Base-by-base conservation (phyloP, 2,329 filamentous ascomycete genomes). In the Xylariaceae sp. region DNA sequence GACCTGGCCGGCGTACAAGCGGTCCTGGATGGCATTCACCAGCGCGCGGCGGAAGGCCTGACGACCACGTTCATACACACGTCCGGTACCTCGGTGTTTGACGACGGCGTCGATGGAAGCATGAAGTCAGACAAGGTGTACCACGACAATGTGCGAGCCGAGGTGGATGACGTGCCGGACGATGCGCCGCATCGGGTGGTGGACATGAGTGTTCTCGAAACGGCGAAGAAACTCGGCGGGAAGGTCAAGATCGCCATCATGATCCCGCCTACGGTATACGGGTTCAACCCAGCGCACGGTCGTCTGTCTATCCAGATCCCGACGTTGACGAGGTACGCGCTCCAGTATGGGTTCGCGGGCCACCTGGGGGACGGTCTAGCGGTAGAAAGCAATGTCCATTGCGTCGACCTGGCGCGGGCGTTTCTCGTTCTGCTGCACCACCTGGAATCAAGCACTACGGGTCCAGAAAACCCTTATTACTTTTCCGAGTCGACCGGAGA, bases 21-120 rank as follows among this genome's bases (percentile, higher is more conserved):
- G 13, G 60, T 76, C 11, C 53, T 74, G 3, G 61, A 64, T 9
- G 72, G 69, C 6, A 52, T 75, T 38, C 49, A 61, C 36, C 49
- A 64, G 39, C 63, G 69, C 7, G 62, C 67, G 2, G 47, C 55
- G 2, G 49, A 63, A 26, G 60, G 59, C 9, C 60, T 65, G 19
- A 43, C 43, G 18, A 70, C 68, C 15, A 69, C 70, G 44, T 76
- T 64, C 59, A 72, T 74, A 42, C 72, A 74, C 50, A 75, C 71
- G 3, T 67, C 64, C 6, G 72, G 70, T 4, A 65, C 66, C 6
- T 62, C 59, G 9, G 56, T 71, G 6, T 47, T 73, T 3, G 59
- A 56, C 38, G 71, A 73, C 44, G 53, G 53, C 9, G 45, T 63
- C 2, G 43, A 55, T 35, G n/a, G n/a, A n/a, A n/a, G n/a, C n/a